Evolutionary conservation across 2,329 filamentous ascomycete genomes (phyloP), one percentile per base, ranked within the genome.

Genomic region (Ophiosphaerella herpotricha): DNA sequence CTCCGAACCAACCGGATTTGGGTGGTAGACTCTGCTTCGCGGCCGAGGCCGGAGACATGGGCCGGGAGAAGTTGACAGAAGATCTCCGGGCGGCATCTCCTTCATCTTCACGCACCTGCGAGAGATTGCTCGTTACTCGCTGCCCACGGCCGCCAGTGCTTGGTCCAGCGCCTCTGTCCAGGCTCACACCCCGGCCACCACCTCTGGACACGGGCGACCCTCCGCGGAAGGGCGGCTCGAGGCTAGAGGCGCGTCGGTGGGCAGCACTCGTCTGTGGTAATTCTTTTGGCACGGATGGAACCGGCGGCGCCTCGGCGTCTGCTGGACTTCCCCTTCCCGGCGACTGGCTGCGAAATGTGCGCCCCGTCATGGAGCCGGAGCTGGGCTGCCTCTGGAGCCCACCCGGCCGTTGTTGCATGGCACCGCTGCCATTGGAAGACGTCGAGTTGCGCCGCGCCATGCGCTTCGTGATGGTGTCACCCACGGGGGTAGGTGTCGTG

Each of bases 381-480:
- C 92, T 86, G 81, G 53, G 92, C 76, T 44, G 71, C 54, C 73
- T 56, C 54, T 67, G 77, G 76, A 74, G 48, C 8, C 48, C 48
- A 5, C 55, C 45, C 2, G 54, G 72, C 48, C 70, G 72, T 5
- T 55, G 74, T 52, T 69, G 68, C 46, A 39, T 12, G 2, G 64
- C 72, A 58, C 72, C 75, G 57, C 81, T 84, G 32, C 78, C 80
- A 40, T 83, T 78, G 4, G 90, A 93, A 1, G 89, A 89, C 36
- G 83, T 75, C 1, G 91, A 96, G 43, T 81, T 81, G 72, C 91
- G 85, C 62, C 90, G 85, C 52, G 85, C 73, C 68, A 88, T 92
- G 67, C 92, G 88, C 78, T 93, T 96, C 5, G 93, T 96, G 73
- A 96, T 88, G 38, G 95, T 85, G 67, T 91, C 85, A 70, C 85